Evolutionary conservation across 2,329 filamentous ascomycete species (phyloP).

Genomic region (Paracoccidioides brasiliensis): DNA sequence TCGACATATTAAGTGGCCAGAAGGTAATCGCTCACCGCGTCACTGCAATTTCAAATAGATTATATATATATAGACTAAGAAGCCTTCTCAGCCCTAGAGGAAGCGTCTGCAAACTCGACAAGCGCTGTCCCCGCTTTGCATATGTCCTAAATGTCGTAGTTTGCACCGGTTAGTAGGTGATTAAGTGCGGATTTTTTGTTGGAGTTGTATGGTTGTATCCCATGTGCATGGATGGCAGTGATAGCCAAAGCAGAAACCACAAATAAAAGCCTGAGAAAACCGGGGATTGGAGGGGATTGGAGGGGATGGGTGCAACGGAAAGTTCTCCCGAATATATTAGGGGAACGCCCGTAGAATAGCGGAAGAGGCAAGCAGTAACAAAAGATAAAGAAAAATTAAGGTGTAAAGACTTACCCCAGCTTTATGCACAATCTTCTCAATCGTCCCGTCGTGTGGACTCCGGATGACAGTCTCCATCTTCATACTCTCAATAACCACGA

Average conservation of each 20-base stretch:
- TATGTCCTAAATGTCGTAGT: slow-evolving; percentile 45
- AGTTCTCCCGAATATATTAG: too few species aligned
- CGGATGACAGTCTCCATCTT: slow-evolving; percentile 81
- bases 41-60: neutral
- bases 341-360: neutral
- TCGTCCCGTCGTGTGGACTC: slow-evolving; percentile 57
- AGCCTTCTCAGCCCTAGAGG: neutral
- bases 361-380: neutral
- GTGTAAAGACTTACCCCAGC: slow-evolving; percentile 48
- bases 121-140: slow-evolving; percentile 65
- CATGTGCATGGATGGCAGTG: too few species aligned
- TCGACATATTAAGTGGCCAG: too few species aligned
- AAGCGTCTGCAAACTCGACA: slow-evolving; percentile 54
- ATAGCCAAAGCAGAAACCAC: neutral
- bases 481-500: slow-evolving; percentile 88
- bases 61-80: too few species aligned
- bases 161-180: neutral
- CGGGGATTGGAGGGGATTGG: too few species aligned
- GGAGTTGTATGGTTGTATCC: neutral
- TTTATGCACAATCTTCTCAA: slow-evolving; percentile 61
- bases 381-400: neutral
- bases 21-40: neutral
- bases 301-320: too few species aligned
- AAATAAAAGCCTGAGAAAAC: neutral
- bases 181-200: too few species aligned